Evolutionary conservation across 169 alveolate genomes (phyloP), one percentile per base, ranked within the genome.

Genomic region (Cryptosporidium andersoni): DNA sequence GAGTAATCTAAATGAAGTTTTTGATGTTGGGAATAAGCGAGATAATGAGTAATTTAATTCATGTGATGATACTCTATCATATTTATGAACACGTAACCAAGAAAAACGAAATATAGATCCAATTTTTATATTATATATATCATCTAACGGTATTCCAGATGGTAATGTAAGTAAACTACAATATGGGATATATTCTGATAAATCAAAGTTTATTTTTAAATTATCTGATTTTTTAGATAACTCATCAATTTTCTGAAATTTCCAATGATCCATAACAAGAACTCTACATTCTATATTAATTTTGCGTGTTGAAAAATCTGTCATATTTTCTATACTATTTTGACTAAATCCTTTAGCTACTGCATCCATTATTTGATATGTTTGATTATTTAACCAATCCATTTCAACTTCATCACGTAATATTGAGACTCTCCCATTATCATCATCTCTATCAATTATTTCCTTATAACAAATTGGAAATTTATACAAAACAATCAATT

Each of bases 391-490:
- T 2, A 74, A 16, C 25, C 63, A 53, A 25, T 74, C 67, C 85
- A 74, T 74, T 37, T 74, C 85, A 36, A 45, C 51, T 55, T 74
- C 64, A 14, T 74, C 85, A 25, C 11, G 85, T 74, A 40, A 74
- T 74, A 34, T 47, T 43, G 16, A 56, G 16, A 40, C 45, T 36
- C 60, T 43, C 51, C 37, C 60, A 45, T 42, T 48, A 4, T 74
- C 85, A 4, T 74, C 85, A 36, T 39, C 34, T 39, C 36, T 49
- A 45, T 74, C 85, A 37, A 74, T 16, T 11, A 43, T 48, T 43
- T 74, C 85, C 34, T 42, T 74, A 37, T 74, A 74, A 37, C 85
- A 74, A 25, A 74, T 60, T 9, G 85, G 85, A 58, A 74, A 47
- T 25, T 47, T 49, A 47, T 74, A 68, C 42, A 74, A 40, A 14